phyloP scores from a whole-genome alignment of 2,329 filamentous ascomycete species.

The Ceratocystis harringtonii region DNA sequence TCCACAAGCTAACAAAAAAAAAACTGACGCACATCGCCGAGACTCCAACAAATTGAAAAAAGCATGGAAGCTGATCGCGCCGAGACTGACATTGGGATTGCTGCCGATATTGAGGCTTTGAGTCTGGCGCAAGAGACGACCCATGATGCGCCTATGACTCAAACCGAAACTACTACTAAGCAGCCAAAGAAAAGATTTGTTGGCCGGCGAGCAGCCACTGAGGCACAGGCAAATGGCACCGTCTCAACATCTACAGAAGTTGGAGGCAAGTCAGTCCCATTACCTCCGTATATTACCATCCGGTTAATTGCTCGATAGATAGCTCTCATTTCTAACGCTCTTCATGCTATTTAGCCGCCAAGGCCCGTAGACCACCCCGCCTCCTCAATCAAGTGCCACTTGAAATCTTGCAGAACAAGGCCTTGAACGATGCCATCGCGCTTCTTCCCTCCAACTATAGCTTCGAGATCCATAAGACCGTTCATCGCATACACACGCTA shows the following conservation, averaged over 20 bases:
- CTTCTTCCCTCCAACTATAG: conserved; percentile 92
- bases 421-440: conserved; percentile 73
- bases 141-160: neutral
- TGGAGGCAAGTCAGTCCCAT: conserved; percentile 7
- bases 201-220: conserved; percentile 54
- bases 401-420: conserved; percentile 70
- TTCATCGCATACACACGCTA: conserved; percentile 75
- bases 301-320: no score
- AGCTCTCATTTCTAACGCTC: no score
- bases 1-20: neutral
- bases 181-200: conserved; percentile 90
- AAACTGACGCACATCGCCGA: neutral
- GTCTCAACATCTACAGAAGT: conserved; percentile 15
- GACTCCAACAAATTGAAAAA: neutral
- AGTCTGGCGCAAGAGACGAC: conserved; percentile 21
- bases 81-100: conserved; percentile 54
- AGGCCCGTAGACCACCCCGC: conserved; percentile 56
- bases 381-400: conserved; percentile 83
- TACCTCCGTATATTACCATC: no score
- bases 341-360: conserved; percentile 40
- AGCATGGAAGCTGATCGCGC: conserved; percentile 64
- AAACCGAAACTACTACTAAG: conserved; percentile 26
- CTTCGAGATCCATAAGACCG: conserved; percentile 96
- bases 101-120: conserved; percentile 44
- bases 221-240: conserved; percentile 27